phyloP scores from a whole-genome alignment of 768 basidiomycete species.

The Collybiopsis confluens region DNA sequence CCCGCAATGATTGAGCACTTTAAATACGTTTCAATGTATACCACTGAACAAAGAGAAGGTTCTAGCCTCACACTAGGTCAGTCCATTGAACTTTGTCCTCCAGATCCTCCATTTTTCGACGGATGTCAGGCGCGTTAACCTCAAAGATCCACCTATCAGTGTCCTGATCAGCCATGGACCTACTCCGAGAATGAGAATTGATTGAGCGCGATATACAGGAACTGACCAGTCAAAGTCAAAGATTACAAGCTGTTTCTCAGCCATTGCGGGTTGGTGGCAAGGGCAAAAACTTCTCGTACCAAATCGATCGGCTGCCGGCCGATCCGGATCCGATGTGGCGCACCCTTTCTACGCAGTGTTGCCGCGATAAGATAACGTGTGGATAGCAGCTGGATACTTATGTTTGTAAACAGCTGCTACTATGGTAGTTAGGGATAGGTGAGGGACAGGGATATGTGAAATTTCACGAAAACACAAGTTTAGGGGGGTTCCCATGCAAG shows the following conservation, averaged over 20 bases:
- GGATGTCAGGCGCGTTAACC: conserved; percentile 80
- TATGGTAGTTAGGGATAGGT: no score
- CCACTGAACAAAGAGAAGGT: neutral
- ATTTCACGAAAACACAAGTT: no score
- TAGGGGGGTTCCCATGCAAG: no score
- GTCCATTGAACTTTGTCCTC: conserved; percentile 79
- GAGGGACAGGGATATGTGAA: no score
- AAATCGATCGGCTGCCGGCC: no score
- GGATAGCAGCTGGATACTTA: no score
- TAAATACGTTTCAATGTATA: neutral
- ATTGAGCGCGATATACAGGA: neutral
- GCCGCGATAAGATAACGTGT: no score
- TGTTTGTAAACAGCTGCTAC: no score
- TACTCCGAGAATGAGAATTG: conserved; percentile 21
- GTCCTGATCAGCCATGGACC: conserved; percentile 94
- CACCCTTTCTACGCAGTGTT: neutral
- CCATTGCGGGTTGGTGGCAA: neutral
- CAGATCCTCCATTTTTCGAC: conserved; percentile 72
- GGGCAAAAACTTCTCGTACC: neutral
- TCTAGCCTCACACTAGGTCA: conserved; percentile 78
- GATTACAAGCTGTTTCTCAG: conserved; percentile 67
- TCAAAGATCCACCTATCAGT: conserved; percentile 92
- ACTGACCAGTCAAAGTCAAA: conserved; percentile 96
- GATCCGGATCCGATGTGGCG: neutral
- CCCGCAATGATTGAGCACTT: conserved; percentile 66